Percentiles rank a stretch among this genome's conserved stretches.
Conservation (phyloP, 805 yeast species). For the Metschnikowia reukaufii region DNA sequence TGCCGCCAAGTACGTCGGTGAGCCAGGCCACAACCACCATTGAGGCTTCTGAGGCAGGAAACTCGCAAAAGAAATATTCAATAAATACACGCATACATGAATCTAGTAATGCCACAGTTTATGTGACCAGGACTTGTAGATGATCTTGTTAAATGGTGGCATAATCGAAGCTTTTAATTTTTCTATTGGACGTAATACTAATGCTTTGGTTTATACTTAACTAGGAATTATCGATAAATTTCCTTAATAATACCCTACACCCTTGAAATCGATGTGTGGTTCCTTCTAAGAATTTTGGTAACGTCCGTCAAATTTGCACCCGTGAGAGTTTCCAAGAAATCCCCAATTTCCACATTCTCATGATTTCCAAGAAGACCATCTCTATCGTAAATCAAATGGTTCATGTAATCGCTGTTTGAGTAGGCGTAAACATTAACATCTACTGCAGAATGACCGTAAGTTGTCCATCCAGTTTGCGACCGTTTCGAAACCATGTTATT, state of each 20-base stretch:
- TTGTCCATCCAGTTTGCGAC: conserved; percentile 91
- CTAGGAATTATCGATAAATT: too few relatives aligned
- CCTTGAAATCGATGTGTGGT: background rate
- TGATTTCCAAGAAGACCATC: conserved; percentile 67
- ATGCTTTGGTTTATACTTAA: too few relatives aligned
- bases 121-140: too few relatives aligned
- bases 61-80: conserved; percentile 2
- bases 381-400: conserved; percentile 32
- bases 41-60: conserved; percentile 11
- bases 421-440: conserved; percentile 90
- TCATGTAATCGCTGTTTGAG: conserved; percentile 54
- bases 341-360: conserved; percentile 85
- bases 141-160: too few relatives aligned
- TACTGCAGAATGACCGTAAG: conserved; percentile 95
- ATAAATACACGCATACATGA: conserved; percentile 1
- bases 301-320: conserved; percentile 49
- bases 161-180: too few relatives aligned
- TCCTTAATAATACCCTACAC: too few relatives aligned
- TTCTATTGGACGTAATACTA: too few relatives aligned
- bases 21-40: conserved; percentile 63
- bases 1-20: conserved; percentile 85
- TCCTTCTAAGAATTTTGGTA: conserved; percentile 43
- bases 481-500: conserved; percentile 72
- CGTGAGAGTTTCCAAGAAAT: conserved; percentile 59
- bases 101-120: too few relatives aligned